Evolutionary conservation across 345 rosid genomes (phyloP).

Genomic region (Cardamine chenopodiifolia): DNA sequence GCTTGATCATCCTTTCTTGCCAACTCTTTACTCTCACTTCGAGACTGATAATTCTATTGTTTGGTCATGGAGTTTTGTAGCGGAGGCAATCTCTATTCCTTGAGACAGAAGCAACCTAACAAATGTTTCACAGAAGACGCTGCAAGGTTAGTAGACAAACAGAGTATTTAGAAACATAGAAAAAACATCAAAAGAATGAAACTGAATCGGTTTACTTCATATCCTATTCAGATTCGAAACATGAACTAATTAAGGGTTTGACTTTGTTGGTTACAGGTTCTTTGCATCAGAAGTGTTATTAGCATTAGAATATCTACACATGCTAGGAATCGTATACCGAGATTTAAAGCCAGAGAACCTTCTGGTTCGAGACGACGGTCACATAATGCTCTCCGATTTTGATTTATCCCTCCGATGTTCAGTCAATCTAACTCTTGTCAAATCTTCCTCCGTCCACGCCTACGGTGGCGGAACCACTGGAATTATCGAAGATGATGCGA

Average conservation of each 20-base stretch:
- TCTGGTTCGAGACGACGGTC: constrained; percentile 67
- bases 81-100: constrained; percentile 84
- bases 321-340: constrained; percentile 49
- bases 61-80: constrained; percentile 81
- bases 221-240: no score
- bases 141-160: constrained; percentile 55
- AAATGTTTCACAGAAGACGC: constrained; percentile 71
- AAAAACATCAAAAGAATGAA: background rate
- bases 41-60: constrained; percentile 76
- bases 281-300: constrained; percentile 65
- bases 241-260: constrained; percentile 6
- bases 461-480: constrained; percentile 37
- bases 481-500: background rate
- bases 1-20: constrained; percentile 86
- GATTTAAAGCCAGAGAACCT: constrained; percentile 72
- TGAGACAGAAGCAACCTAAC: constrained; percentile 66
- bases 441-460: constrained; percentile 50
- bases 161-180: constrained; percentile 1
- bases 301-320: constrained; percentile 65
- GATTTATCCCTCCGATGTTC: constrained; percentile 63
- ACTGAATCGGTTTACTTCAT: background rate
- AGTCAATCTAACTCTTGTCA: constrained; percentile 74
- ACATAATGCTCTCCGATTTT: constrained; percentile 68
- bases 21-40: constrained; percentile 69
- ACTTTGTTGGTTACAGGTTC: constrained; percentile 47